Base-by-base conservation (phyloP, 352 stramenopile species). In the Globisporangium mamillatum region DNA sequence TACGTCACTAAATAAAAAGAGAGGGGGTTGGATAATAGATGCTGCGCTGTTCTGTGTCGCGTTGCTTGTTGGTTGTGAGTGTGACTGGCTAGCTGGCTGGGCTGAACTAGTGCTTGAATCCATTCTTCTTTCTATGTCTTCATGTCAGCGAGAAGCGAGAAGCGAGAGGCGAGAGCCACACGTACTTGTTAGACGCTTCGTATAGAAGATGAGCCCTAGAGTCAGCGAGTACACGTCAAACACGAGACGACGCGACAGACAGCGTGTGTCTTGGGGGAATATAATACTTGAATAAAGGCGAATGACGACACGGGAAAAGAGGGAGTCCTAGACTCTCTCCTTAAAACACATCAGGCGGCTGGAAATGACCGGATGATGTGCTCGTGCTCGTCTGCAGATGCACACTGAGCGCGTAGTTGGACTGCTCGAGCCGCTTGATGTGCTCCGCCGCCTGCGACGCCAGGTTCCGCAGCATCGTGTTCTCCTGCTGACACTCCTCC, bases 391-490 rank as follows among this genome's bases (percentile, higher is more conserved):
- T 91, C 73, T 96, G 86, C 60, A 96, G 73, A 61, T 96, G 88
- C 38, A 96, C 86, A 38, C 86, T 72, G 34, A 96, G 82, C 52
- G 88, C 89, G 70, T 94, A 96, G 78, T 96, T 96, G 64, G 79
- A 86, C 75, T 94, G 86, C 73, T 96, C 88, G 22, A 96, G 76
- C 3, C 82, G 81, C 73, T 91, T 92, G 52, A 96, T 96, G 71
- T 94, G 86, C 64, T 96, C 88, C 24, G 86, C 88, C 24, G 86
- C 85, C 72, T 96, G 88, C 24, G 80, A 78, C 41, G 88, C 76
- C 61, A 96, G 75, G 22, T 77, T 72, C 63, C 91, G 93, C 58
- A 96, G 81, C 66, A 89, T 67, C 20, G 70, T 57, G 74, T 94
- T 94, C 65, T 96, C 88, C 18, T 87, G 75, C 69, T 82, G 68